A percentile compares a stretch with the other conserved stretches of the same genome.
phyloP scores from a whole-genome alignment of 176 grass and related monocot genomes.

The Cenchrus purpureus region DNA sequence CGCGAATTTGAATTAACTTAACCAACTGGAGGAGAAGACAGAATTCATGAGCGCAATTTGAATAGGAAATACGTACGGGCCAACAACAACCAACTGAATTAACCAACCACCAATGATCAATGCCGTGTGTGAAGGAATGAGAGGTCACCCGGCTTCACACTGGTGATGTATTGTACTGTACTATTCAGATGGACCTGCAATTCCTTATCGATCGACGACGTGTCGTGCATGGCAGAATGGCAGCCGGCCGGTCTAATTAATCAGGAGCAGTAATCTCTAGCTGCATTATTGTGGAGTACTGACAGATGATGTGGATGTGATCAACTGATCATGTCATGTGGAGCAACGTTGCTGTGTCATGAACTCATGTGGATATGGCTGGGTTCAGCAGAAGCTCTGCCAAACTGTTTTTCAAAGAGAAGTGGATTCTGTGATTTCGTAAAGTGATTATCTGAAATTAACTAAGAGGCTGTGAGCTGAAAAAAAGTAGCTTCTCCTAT shows the following conservation, averaged over 20 bases:
- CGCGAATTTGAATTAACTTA: not conserved
- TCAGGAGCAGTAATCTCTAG: not conserved
- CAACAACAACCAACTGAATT: not conserved
- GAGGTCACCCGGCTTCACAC: not conserved
- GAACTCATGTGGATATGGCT: no score
- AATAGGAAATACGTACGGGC: no score
- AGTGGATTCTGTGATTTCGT: no score
- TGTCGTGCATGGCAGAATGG: slow-evolving; percentile 7
- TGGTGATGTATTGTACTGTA: not conserved
- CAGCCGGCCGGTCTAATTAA: not conserved
- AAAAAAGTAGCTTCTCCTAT: no score
- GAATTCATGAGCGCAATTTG: not conserved
- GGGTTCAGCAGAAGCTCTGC: no score
- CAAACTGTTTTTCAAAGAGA: no score
- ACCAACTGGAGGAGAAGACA: not conserved
- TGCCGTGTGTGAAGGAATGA: not conserved
- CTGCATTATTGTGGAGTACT: not conserved
- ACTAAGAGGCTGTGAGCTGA: no score
- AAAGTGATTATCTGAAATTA: no score
- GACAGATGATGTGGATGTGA: no score
- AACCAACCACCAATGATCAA: not conserved
- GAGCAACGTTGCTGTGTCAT: no score
- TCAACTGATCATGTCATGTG: no score
- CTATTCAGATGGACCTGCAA: not conserved
- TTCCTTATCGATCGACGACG: not conserved